phyloP scores from a whole-genome alignment of 257 asterid species.

The Prunella vulgaris region DNA sequence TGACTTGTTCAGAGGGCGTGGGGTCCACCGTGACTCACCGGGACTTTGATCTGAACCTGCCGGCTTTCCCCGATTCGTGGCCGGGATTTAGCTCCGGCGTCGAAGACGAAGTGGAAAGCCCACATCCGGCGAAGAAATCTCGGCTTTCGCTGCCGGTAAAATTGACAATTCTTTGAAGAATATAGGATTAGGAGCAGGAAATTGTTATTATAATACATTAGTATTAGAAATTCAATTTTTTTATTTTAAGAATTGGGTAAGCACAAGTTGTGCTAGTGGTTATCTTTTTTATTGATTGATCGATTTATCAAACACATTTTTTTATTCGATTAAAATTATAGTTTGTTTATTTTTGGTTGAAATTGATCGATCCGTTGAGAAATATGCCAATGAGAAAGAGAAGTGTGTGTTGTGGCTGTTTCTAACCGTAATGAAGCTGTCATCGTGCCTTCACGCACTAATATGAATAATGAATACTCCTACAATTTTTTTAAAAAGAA shows the following conservation, averaged over 20 bases:
- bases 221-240: conserved; percentile 2
- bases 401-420: not conserved
- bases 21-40: conserved; percentile 41
- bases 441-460: no score
- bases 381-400: conserved; percentile 13
- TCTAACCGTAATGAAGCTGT: no score
- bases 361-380: not conserved
- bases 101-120: conserved; percentile 59
- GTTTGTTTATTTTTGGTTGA: not conserved
- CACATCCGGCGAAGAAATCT: conserved; percentile 53
- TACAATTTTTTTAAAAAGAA: no score
- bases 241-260: not conserved
- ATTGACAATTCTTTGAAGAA: conserved; percentile 23
- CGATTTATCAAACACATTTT: not conserved
- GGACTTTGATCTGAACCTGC: conserved; percentile 50
- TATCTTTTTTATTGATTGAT: conserved; percentile 22
- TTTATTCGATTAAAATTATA: not conserved
- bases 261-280: conserved; percentile 7
- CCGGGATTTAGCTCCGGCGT: conserved; percentile 25
- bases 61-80: conserved; percentile 41
- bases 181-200: not conserved
- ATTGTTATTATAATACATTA: no score
- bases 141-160: conserved; percentile 32
- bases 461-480: no score
- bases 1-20: conserved; percentile 36